Evolutionary conservation across 257 asterid genomes (phyloP).

Genomic region (Striga asiatica): DNA sequence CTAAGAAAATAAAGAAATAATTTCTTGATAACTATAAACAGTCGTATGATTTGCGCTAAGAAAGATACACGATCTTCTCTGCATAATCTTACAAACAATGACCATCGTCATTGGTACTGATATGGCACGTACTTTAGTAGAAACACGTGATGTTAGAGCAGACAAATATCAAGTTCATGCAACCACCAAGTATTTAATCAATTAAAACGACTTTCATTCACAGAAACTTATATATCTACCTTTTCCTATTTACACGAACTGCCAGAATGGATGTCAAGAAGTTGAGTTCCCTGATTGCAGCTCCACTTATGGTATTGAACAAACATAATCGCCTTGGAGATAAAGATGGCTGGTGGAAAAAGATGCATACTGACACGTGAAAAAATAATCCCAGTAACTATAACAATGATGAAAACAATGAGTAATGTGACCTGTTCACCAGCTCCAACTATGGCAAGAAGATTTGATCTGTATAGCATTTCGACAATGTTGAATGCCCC

Average conservation of each 20-base stretch:
- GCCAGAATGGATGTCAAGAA: conserved; percentile 90
- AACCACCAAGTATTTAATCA: background rate
- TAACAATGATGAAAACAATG: background rate
- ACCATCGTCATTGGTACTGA: background rate
- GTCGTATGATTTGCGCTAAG: conserved; percentile 6
- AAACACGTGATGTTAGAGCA: background rate
- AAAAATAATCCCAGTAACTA: background rate
- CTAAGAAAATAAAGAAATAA: conserved; percentile 4
- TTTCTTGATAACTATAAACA: conserved; percentile 6
- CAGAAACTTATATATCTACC: conserved; percentile 29
- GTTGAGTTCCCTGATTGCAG: conserved; percentile 66
- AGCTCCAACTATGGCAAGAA: conserved; percentile 90
- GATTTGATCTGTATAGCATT: conserved; percentile 78
- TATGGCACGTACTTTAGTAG: background rate
- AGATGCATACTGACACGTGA: conserved; percentile 12
- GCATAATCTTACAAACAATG: conserved; percentile 12
- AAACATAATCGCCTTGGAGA: conserved; percentile 86
- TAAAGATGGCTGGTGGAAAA: conserved; percentile 56
- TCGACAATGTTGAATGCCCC: conserved; percentile 81
- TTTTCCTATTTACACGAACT: conserved; percentile 60
- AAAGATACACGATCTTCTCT: too few relatives aligned
- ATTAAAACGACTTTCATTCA: background rate
- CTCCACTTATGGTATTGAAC: conserved; percentile 58
- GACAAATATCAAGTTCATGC: conserved; percentile 6
- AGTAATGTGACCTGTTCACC: conserved; percentile 71